phyloP scores from a whole-genome alignment of 768 basidiomycete genomes.

The Tylopilus rubrobrunneus region DNA sequence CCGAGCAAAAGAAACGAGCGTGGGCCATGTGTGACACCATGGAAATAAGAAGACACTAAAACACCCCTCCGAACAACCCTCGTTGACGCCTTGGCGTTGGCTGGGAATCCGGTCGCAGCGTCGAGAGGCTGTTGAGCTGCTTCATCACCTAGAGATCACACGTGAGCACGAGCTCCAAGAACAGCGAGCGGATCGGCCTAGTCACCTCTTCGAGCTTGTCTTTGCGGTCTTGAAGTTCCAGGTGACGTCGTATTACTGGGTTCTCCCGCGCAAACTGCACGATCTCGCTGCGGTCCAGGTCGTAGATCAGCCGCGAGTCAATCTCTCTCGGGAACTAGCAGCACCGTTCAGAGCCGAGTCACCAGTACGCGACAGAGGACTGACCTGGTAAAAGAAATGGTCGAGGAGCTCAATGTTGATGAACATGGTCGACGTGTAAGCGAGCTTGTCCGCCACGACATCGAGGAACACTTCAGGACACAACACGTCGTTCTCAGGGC shows the following conservation, averaged over 20 bases:
- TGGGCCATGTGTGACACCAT: constrained; percentile 4
- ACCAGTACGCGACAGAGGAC: constrained; percentile 14
- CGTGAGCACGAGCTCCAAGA: constrained; percentile 1
- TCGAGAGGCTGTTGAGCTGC: constrained; percentile 87
- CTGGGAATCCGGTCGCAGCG: constrained; percentile 79
- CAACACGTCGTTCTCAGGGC: constrained; percentile 83
- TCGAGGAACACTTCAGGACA: constrained; percentile 97
- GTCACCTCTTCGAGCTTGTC: constrained; percentile 92
- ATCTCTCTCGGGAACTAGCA: constrained; percentile 94
- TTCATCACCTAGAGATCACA: constrained; percentile 75
- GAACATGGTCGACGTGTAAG: constrained; percentile 95
- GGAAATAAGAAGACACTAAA: constrained; percentile 38
- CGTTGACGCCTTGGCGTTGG: constrained; percentile 69
- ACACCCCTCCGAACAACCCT: constrained; percentile 76
- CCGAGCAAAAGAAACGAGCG: constrained; percentile 10
- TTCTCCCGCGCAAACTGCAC: constrained; percentile 94
- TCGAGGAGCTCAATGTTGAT: constrained; percentile 98
- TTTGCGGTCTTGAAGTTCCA: constrained; percentile 94
- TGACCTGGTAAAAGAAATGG: constrained; percentile 96
- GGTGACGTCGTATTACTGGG: constrained; percentile 77
- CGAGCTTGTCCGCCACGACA: constrained; percentile 95
- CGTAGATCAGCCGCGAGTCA: constrained; percentile 87
- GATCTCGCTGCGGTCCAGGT: constrained; percentile 89
- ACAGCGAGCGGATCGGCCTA: neutral
- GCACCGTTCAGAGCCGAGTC: neutral